Percentiles rank a stretch among this genome's conserved stretches.
Conservation (phyloP, 306 rosid species). For the Cyamopsis tetragonoloba region DNA sequence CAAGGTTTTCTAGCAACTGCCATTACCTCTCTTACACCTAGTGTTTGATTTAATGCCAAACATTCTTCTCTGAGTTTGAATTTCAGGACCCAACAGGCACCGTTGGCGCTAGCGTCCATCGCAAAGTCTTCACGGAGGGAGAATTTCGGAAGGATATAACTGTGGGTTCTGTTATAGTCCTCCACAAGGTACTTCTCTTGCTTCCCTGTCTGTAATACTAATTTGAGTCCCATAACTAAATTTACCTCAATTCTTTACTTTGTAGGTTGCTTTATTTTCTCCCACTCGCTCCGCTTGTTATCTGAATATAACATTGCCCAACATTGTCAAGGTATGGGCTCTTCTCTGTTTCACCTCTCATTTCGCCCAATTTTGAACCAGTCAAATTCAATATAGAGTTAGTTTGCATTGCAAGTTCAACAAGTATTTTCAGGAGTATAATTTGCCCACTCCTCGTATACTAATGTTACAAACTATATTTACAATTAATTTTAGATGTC, state of each 20-base stretch:
- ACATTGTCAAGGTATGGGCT: constrained; percentile 57
- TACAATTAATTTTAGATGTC: no score
- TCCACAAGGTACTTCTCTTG: constrained; percentile 49
- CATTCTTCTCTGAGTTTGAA: background rate
- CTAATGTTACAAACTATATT: no score
- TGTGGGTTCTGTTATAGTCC: constrained; percentile 66
- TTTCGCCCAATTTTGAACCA: background rate
- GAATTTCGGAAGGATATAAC: constrained; percentile 47
- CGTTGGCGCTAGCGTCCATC: constrained; percentile 62
- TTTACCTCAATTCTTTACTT: background rate
- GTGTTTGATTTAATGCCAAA: no score
- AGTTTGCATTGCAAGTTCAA: no score
- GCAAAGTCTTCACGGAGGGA: constrained; percentile 43
- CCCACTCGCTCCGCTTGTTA: constrained; percentile 53
- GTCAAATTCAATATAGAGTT: background rate
- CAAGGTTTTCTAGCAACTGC: constrained; percentile 36
- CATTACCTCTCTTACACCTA: no score
- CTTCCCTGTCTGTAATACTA: background rate
- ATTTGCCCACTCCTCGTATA: no score
- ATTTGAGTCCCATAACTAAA: background rate
- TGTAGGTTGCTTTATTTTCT: constrained; percentile 71
- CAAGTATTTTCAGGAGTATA: no score
- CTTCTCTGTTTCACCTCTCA: constrained; percentile 7
- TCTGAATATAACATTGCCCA: constrained; percentile 62
- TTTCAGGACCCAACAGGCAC: constrained; percentile 79